phyloP scores from a whole-genome alignment of 352 stramenopile genomes.

The Globisporangium carolinianum region DNA sequence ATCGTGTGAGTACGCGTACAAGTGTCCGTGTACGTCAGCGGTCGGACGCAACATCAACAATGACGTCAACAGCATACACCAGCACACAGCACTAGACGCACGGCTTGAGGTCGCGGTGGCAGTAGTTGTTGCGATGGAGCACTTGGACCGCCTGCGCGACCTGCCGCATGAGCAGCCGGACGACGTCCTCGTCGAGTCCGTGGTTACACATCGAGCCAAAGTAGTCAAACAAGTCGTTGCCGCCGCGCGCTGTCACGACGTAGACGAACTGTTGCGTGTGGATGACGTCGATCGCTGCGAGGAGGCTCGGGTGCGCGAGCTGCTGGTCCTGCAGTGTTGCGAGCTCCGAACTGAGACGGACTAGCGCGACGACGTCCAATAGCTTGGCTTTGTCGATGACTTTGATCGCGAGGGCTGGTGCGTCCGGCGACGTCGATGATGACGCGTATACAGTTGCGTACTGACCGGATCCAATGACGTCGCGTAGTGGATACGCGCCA shows the following conservation, averaged over 20 bases:
- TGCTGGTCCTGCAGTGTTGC: slow-evolving; percentile 50
- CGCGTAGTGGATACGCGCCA: slow-evolving; percentile 58
- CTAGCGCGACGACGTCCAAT: slow-evolving; percentile 53
- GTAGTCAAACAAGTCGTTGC: slow-evolving; percentile 81
- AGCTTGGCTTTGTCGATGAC: slow-evolving; percentile 84
- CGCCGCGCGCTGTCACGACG: slow-evolving; percentile 73
- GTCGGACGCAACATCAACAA: no score
- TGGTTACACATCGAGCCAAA: slow-evolving; percentile 39
- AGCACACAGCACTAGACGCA: slow-evolving; percentile 8
- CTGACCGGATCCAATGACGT: slow-evolving; percentile 78
- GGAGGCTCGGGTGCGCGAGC: slow-evolving; percentile 56
- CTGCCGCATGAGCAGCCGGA: slow-evolving; percentile 32
- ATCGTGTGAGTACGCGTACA: background rate
- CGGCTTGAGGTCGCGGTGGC: slow-evolving; percentile 75
- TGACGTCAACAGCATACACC: no score
- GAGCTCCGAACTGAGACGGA: slow-evolving; percentile 80
- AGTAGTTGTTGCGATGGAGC: slow-evolving; percentile 63
- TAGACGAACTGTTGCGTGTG: slow-evolving; percentile 77
- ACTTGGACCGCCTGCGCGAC: slow-evolving; percentile 47
- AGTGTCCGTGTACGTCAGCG: no score
- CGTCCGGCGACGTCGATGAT: slow-evolving; percentile 10
- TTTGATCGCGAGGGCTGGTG: slow-evolving; percentile 59
- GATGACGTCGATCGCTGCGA: slow-evolving; percentile 67
- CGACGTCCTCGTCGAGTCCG: slow-evolving; percentile 35
- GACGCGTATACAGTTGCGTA: slow-evolving; percentile 75